phyloP scores from a whole-genome alignment of 345 rosid genomes.

The Arabidopsis thaliana region DNA sequence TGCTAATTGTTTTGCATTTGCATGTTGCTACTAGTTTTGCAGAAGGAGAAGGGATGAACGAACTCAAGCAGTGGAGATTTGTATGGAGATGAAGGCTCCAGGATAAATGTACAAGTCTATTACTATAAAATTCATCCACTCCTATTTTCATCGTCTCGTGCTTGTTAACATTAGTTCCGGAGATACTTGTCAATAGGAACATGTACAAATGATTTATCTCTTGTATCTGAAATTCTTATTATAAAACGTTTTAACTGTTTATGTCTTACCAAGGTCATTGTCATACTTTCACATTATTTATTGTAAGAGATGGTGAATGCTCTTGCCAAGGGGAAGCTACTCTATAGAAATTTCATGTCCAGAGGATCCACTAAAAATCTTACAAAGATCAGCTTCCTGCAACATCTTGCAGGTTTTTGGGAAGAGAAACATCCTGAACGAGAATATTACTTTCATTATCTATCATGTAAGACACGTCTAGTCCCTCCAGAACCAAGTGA shows the following conservation, averaged over 20 bases:
- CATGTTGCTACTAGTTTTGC: slow-evolving; percentile 94
- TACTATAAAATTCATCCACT: slow-evolving; percentile 52
- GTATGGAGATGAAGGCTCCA: slow-evolving; percentile 84
- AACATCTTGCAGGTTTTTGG: slow-evolving; percentile 32
- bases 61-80: slow-evolving; percentile 83
- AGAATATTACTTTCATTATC: slow-evolving; percentile 58
- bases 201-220: slow-evolving; percentile 14
- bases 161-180: background rate
- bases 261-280: background rate
- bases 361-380: background rate
- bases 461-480: slow-evolving; percentile 78
- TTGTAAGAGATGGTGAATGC: slow-evolving; percentile 5
- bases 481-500: slow-evolving; percentile 78
- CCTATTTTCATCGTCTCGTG: background rate
- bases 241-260: background rate
- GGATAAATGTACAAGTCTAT: slow-evolving; percentile 75
- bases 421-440: slow-evolving; percentile 55
- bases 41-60: slow-evolving; percentile 68
- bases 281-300: background rate
- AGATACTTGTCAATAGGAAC: slow-evolving; percentile 18
- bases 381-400: slow-evolving; percentile 22
- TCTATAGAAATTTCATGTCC: slow-evolving; percentile 9
- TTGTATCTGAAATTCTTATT: background rate
- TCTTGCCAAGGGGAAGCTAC: background rate
- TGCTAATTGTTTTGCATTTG: slow-evolving; percentile 4